A percentile compares a stretch with the other conserved stretches of the same genome.
phyloP scores from a whole-genome alignment of 768 basidiomycete species.

The Trametes cingulata region DNA sequence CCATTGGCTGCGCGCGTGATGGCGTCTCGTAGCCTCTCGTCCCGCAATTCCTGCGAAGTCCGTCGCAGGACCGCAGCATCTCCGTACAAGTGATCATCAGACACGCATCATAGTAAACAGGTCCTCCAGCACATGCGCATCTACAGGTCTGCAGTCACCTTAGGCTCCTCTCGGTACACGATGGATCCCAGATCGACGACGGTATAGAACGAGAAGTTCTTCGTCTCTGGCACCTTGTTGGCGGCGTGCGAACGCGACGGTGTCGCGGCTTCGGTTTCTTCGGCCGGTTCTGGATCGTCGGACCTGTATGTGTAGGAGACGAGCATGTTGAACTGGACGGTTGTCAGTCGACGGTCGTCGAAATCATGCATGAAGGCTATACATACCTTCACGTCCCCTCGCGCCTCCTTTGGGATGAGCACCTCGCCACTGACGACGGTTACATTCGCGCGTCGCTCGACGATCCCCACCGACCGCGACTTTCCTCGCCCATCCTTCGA shows the following conservation, averaged over 20 bases:
- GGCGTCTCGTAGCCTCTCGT: conserved; percentile 1
- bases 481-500: conserved; percentile 48
- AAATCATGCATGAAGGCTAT: background rate
- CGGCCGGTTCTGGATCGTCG: conserved; percentile 76
- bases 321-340: conserved; percentile 83
- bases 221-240: conserved; percentile 66
- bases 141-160: conserved; percentile 16
- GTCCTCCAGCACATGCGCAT: background rate
- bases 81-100: background rate
- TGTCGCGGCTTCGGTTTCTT: conserved; percentile 46
- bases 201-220: conserved; percentile 89
- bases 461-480: conserved; percentile 68
- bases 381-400: conserved; percentile 77
- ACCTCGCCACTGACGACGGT: conserved; percentile 90
- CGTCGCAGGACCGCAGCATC: too few relatives aligned
- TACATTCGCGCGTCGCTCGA: conserved; percentile 88
- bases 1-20: conserved; percentile 4
- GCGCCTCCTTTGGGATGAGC: conserved; percentile 76
- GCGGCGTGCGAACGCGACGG: conserved; percentile 35
- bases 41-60: background rate
- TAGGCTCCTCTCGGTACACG: conserved; percentile 55
- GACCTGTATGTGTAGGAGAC: conserved; percentile 93
- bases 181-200: conserved; percentile 79
- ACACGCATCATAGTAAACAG: background rate
- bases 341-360: background rate